Conservation (phyloP, 495 filamentous ascomycete species). For the Penicillium atrosanguineum region DNA sequence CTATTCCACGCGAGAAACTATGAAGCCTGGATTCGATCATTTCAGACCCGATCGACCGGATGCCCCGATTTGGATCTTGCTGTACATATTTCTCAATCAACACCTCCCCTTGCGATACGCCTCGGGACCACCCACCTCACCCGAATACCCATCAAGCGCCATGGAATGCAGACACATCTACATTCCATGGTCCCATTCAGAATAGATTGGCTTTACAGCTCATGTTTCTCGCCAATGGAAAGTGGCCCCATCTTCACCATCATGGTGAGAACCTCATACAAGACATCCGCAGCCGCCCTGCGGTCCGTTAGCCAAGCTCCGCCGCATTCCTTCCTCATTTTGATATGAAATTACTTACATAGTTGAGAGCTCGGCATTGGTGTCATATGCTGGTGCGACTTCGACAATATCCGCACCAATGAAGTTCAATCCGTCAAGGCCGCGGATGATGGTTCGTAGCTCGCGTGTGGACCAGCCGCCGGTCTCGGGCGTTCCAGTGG, state of each 20-base stretch:
- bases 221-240: conserved; percentile 24
- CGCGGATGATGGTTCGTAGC: conserved; percentile 68
- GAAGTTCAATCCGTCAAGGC: conserved; percentile 70
- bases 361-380: conserved; percentile 63
- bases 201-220: conserved; percentile 1
- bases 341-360: conserved; percentile 34
- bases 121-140: neutral
- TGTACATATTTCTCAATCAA: neutral
- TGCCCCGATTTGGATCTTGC: neutral
- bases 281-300: conserved; percentile 61
- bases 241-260: conserved; percentile 63
- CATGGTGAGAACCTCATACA: conserved; percentile 64
- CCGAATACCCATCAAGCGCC: neutral
- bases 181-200: neutral
- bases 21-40: too few species aligned
- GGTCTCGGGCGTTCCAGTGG: conserved; percentile 83
- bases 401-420: conserved; percentile 80
- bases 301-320: neutral
- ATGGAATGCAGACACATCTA: neutral
- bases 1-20: too few species aligned
- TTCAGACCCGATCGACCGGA: too few species aligned
- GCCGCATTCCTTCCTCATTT: neutral
- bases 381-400: conserved; percentile 70
- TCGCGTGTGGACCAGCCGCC: conserved; percentile 87
- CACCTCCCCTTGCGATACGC: neutral